Evolutionary conservation across 306 rosid genomes (phyloP), one percentile per base, ranked within the genome.

Genomic region (Cicer bijugum): DNA sequence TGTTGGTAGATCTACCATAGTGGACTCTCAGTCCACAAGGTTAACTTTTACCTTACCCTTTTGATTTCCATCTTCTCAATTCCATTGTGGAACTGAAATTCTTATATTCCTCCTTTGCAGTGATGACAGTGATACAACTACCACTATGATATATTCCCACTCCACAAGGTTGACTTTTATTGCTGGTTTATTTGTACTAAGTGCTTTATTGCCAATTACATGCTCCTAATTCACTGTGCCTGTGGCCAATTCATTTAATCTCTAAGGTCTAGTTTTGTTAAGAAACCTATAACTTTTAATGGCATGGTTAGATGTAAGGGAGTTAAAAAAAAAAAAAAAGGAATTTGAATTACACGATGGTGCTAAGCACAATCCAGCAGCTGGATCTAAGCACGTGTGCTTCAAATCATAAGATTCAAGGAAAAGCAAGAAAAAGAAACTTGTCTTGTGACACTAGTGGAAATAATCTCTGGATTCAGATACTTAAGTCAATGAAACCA

Each of bases 21-120:
- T 80, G 68, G 82, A 82, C 78, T 79, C 91, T 55, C 81, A 80
- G 59, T 75, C 90, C 80, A 46, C 88, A 48, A 84, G 89, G 84
- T 82, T 80, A 64, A 74, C 71, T 75, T 58, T 55, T 78, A 64
- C 9, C 72, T 38, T 14, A 19, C 60, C 72, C 75, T 85, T 61
- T 72, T 43, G 6, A 51, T 64, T 77, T 51, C 74, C 71, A 52
- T 80, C 82, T 76, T 80, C 75, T 77, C 83, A 69, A 48, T 75
- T 69, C 80, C 80, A 61, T 9, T 11, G 23, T 9, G 66, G 42
- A 51, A 80, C 87, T 84, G 74, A 77, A 73, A 72, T 68, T 77
- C 67, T 71, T 60, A 33, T 63, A 43, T 84, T 80, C 67, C 74
- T 68, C 75, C 71, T 76, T 80, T 89, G 90, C 91, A 85, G 90